Conservation (phyloP, 2,329 filamentous ascomycete genomes). For the Massarina eburnea region DNA sequence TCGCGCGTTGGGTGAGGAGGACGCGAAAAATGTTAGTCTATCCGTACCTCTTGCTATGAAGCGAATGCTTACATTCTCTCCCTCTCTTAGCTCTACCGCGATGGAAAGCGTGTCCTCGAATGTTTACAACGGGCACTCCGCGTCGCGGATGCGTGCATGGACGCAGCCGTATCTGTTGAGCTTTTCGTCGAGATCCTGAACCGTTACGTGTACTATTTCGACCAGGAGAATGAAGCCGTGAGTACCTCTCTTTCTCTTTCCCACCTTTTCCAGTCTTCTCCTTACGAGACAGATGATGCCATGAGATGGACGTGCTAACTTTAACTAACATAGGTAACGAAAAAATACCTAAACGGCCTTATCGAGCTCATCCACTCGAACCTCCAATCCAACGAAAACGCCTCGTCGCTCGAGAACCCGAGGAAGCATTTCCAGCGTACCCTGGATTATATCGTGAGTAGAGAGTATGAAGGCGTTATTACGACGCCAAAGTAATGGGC, state of each 20-base stretch:
- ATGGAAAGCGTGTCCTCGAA: constrained; percentile 94
- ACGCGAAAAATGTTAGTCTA: constrained; percentile 71
- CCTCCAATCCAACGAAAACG: constrained; percentile 81
- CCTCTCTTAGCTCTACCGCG: constrained; percentile 74
- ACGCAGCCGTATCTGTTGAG: constrained; percentile 94
- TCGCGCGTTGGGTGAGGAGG: constrained; percentile 73
- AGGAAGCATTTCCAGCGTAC: constrained; percentile 94
- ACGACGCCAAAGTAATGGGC: constrained; percentile 60
- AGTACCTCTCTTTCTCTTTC: constrained; percentile 36
- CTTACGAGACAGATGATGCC: background rate
- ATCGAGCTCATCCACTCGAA: constrained; percentile 99
- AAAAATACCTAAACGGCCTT: constrained; percentile 94
- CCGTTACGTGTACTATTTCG: constrained; percentile 98
- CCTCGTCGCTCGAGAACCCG: constrained; percentile 80
- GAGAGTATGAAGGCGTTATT: constrained; percentile 92
- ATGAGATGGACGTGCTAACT: background rate
- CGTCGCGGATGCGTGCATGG: constrained; percentile 98
- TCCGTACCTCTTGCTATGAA: background rate
- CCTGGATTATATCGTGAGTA: constrained; percentile 85
- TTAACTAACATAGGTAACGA: constrained; percentile 66
- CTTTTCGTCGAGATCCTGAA: constrained; percentile 98
- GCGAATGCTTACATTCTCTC: constrained; percentile 10
- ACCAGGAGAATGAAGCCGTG: constrained; percentile 96
- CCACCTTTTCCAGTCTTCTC: background rate
- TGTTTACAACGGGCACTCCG: constrained; percentile 93